Evolutionary conservation across 2,329 filamentous ascomycete species (phyloP).

Genomic region (Didymella sp.): DNA sequence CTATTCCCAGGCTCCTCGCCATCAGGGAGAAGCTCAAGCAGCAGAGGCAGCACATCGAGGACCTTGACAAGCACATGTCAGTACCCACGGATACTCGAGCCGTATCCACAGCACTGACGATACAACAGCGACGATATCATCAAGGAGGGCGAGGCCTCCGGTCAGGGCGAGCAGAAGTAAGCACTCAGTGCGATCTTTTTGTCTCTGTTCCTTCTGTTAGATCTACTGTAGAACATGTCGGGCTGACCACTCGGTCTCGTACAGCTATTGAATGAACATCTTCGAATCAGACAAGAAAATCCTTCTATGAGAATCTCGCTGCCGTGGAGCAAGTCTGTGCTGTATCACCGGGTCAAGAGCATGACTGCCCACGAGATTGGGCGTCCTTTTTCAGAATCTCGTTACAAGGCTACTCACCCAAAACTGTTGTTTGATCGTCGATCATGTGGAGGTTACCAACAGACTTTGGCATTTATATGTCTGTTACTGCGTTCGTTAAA

Average conservation of each 20-base stretch:
- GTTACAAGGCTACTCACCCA: background rate
- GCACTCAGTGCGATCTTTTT: conserved; percentile 21
- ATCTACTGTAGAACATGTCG: conserved; percentile 25
- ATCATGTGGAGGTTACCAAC: background rate
- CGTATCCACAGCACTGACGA: conserved; percentile 21
- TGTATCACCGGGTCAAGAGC: background rate
- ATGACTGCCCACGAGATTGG: background rate
- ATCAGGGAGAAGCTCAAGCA: conserved; percentile 73
- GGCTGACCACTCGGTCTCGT: conserved; percentile 28
- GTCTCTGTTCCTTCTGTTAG: conserved; percentile 23
- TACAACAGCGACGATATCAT: conserved; percentile 74
- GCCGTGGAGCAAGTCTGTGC: background rate
- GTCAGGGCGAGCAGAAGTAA: conserved; percentile 68
- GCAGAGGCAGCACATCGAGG: conserved; percentile 83
- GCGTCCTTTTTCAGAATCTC: background rate
- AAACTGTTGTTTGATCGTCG: background rate
- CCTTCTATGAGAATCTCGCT: background rate
- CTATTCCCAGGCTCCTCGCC: conserved; percentile 64
- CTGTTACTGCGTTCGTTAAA: background rate
- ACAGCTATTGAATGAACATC: conserved; percentile 23
- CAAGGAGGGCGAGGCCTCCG: conserved; percentile 66
- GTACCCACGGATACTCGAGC: conserved; percentile 37
- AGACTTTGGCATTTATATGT: background rate
- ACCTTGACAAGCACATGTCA: conserved; percentile 87
- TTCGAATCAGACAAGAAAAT: background rate